Base-by-base conservation (phyloP, 139 green algal species). In the Haematococcus sp. region DNA sequence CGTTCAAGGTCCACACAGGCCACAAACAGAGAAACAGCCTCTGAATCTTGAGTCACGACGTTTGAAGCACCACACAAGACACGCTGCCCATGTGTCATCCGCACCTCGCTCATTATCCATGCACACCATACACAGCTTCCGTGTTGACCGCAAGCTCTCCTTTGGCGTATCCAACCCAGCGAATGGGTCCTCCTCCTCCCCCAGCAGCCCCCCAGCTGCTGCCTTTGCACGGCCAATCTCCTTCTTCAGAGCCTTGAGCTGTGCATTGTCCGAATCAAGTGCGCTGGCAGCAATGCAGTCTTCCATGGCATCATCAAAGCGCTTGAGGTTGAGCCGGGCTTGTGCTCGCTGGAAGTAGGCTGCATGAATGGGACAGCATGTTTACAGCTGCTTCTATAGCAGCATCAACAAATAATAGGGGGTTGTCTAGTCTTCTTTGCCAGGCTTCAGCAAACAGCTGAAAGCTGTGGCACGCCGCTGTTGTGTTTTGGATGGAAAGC, bases 121-220 rank as follows among this genome's bases (percentile, higher is more conserved):
- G 63, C 76, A 82, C 44, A 82, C 76, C 63, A 77, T 76, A 55
- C 76, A 82, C 34, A 74, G 65, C 70, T 82, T 82, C 16, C 58
- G 54, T 0, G 67, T 64, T 13, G 65, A 54, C 17, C 63, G 52
- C 31, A 61, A 60, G 23, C 56, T 77, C 32, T 51, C 59, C 23
- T 79, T 79, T 28, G 74, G 74, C 27, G 74, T 79, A 54, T 79
- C 74, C 28, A 74, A 16, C 1, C 64, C 74, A 16, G 74, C 74
- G n/a, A 79, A 79, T 2, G 74, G 64, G 40, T 79, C 74, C 40
- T 79, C 74, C 11, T 30, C 31, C n/a, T 65, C 58, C 58, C 15
- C n/a, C 23, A 40, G 35, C 40, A 31, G 25, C 23, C 32, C 32
- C 46, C 40, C 34, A 2, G 51, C 44, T 56, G 65, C 27, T 35